Percentiles rank a stretch among this genome's conserved stretches.
Evolutionary conservation across 345 rosid genomes (phyloP).

Genomic region (Physaria fendleri): DNA sequence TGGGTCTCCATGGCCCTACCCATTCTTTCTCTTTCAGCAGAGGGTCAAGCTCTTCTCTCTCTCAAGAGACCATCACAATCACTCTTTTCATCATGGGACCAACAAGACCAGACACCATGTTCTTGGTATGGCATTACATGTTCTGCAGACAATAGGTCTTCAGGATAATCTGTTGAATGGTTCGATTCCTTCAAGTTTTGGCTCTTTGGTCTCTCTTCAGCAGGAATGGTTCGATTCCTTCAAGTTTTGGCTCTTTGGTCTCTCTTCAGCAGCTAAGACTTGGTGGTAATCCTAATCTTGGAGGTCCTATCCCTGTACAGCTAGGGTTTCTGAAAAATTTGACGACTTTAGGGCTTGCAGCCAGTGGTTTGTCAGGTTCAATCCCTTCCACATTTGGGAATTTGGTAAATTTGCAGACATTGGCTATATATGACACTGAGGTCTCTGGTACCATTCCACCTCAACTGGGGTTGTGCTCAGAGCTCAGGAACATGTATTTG

Average conservation of each 20-base stretch:
- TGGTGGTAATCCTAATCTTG: conserved; percentile 79
- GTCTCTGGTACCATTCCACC: conserved; percentile 69
- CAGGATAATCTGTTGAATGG: conserved; percentile 86
- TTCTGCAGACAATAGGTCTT: conserved; percentile 69
- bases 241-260: conserved; percentile 64
- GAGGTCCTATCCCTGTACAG: conserved; percentile 73
- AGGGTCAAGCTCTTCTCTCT: conserved; percentile 70
- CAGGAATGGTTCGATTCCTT: conserved; percentile 83
- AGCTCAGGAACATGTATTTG: conserved; percentile 80
- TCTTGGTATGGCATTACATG: conserved; percentile 89
- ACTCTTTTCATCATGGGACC: conserved; percentile 73
- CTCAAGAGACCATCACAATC: conserved; percentile 40
- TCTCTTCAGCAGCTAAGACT: conserved; percentile 77
- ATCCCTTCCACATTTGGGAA: conserved; percentile 80
- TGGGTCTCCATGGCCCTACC: conserved; percentile 33
- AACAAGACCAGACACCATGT: conserved; percentile 69
- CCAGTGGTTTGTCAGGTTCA: conserved; percentile 74
- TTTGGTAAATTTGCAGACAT: conserved; percentile 75
- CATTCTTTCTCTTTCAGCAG: conserved; percentile 52
- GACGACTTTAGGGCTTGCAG: conserved; percentile 90
- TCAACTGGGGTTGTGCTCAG: conserved; percentile 68
- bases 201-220: conserved; percentile 68
- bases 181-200: conserved; percentile 75
- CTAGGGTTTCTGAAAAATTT: conserved; percentile 68
- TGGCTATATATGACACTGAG: conserved; percentile 85